Conservation (phyloP, 179 eudicot genomes). For the Carnegiea gigantea region DNA sequence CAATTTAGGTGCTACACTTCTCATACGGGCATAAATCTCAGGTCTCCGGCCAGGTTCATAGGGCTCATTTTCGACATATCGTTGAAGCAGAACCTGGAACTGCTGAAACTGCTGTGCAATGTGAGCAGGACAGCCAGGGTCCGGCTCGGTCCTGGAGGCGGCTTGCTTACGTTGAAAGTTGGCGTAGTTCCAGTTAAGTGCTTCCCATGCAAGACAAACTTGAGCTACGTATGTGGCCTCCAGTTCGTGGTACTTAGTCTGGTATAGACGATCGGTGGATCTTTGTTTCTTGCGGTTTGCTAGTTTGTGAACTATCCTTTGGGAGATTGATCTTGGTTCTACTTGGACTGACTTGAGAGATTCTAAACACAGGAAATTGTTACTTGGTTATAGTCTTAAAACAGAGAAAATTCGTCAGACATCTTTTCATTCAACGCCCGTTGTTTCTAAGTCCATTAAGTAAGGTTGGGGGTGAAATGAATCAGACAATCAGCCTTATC, state of each 20-base stretch:
- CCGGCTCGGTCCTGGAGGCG: conserved; percentile 38
- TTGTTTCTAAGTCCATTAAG: too few species aligned
- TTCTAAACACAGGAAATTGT: conserved; percentile 35
- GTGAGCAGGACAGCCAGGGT: conserved; percentile 77
- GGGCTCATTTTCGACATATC: conserved; percentile 82
- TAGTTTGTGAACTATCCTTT: conserved; percentile 62
- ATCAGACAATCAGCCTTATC: too few species aligned
- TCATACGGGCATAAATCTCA: conserved; percentile 71
- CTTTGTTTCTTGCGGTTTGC: conserved; percentile 33
- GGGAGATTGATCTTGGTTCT: conserved; percentile 91
- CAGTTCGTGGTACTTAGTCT: conserved; percentile 61
- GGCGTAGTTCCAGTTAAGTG: conserved; percentile 80
- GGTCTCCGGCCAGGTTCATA: conserved; percentile 80
- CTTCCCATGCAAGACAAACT: conserved; percentile 89
- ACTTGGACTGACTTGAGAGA: conserved; percentile 70
- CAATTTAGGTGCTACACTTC: conserved; percentile 65
- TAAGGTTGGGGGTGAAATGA: too few species aligned
- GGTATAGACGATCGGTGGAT: conserved; percentile 27
- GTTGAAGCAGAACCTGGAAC: conserved; percentile 74
- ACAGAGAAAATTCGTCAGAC: too few species aligned
- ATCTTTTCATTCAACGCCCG: too few species aligned
- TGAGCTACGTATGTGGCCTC: conserved; percentile 92
- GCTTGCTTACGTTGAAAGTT: conserved; percentile 60
- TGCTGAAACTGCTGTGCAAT: conserved; percentile 92
- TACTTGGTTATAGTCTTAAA: too few species aligned